Evolutionary conservation across 345 rosid genomes (phyloP).

Genomic region (Rhodamnia rubescens): DNA sequence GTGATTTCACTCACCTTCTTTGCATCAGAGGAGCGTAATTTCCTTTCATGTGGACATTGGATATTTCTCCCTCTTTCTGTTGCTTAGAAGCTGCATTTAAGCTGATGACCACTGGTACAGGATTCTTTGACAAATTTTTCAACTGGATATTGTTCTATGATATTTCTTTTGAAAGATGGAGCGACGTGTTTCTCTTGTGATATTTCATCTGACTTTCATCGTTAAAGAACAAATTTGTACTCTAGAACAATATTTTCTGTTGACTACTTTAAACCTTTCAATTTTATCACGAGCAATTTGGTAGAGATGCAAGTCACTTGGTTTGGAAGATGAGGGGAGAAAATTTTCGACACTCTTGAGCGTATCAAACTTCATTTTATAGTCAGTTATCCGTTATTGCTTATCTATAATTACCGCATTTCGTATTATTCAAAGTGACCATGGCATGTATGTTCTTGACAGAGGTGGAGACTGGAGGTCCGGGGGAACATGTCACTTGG

Average conservation of each 20-base stretch:
- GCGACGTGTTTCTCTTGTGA: not conserved
- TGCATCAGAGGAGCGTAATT: not conserved
- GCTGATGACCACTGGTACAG: not conserved
- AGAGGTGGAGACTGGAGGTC: constrained; percentile 61
- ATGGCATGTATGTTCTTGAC: constrained; percentile 1
- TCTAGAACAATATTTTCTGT: not conserved
- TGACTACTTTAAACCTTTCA: not conserved
- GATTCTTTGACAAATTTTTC: not conserved
- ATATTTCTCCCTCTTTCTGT: not conserved
- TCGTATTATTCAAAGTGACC: not conserved
- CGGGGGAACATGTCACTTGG: constrained; percentile 55
- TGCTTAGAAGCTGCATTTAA: not conserved
- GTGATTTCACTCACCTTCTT: not conserved
- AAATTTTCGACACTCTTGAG: not conserved
- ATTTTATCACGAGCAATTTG: not conserved
- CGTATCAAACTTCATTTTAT: not conserved
- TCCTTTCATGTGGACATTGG: not conserved
- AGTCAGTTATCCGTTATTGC: not conserved
- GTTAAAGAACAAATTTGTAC: too few relatives aligned
- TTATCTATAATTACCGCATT: not conserved
- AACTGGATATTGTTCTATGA: not conserved
- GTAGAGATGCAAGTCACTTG: not conserved
- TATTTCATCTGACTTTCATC: not conserved
- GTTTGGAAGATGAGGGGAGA: not conserved
- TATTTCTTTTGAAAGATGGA: not conserved